phyloP scores from a whole-genome alignment of 2,329 filamentous ascomycete species.

The Ustilaginoidea virens region DNA sequence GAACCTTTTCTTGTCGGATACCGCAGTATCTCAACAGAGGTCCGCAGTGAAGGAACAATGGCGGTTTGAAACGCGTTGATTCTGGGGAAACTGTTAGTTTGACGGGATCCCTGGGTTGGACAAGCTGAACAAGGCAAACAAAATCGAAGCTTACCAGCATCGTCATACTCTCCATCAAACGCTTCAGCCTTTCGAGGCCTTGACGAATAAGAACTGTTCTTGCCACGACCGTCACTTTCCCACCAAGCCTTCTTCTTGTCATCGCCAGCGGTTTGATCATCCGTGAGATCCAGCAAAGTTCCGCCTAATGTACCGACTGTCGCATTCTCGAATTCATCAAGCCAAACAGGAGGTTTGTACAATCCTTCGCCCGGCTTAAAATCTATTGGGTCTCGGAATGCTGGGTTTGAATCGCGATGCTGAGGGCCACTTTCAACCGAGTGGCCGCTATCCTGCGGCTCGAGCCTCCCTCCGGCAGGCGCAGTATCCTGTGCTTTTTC shows the following conservation, averaged over 20 bases:
- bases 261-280: conserved; percentile 16
- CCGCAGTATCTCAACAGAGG: conserved; percentile 84
- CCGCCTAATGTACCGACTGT: conserved; percentile 45
- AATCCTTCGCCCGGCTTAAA: conserved; percentile 34
- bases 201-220: conserved; percentile 28
- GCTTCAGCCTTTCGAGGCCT: conserved; percentile 42
- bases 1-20: conserved; percentile 47
- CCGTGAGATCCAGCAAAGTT: conserved; percentile 42
- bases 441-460: conserved; percentile 16
- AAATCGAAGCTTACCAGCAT: conserved; percentile 31
- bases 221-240: conserved; percentile 42
- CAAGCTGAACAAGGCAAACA: background rate
- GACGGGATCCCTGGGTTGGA: too few species aligned
- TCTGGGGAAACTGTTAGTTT: conserved; percentile 15
- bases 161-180: conserved; percentile 54
- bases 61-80: conserved; percentile 65
- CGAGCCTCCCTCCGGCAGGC: conserved; percentile 9
- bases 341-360: conserved; percentile 42
- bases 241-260: conserved; percentile 57
- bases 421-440: conserved; percentile 16
- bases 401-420: conserved; percentile 24
- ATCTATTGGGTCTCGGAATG: conserved; percentile 25
- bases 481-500: conserved; percentile 6
- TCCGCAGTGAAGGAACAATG: conserved; percentile 75
- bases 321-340: conserved; percentile 61